phyloP scores from a whole-genome alignment of 2,329 filamentous ascomycete genomes.

The Stemphylium vesicarium region DNA sequence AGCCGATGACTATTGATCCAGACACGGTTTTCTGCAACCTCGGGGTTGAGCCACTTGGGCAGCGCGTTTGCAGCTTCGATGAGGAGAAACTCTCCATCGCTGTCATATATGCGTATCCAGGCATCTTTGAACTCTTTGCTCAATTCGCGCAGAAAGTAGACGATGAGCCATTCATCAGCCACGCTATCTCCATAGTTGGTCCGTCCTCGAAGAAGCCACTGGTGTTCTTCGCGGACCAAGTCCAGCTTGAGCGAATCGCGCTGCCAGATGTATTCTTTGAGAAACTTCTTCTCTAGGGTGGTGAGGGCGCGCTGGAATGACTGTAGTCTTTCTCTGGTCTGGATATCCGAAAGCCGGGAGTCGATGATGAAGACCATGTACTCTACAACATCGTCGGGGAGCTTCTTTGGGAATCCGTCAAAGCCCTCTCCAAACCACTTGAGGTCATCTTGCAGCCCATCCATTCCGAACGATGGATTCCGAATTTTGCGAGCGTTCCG shows the following conservation, averaged over 20 bases:
- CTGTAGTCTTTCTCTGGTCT: constrained; percentile 71
- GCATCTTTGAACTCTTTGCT: constrained; percentile 73
- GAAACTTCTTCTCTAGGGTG: constrained; percentile 66
- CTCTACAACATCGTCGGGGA: constrained; percentile 85
- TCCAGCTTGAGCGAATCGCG: constrained; percentile 79
- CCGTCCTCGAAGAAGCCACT: constrained; percentile 71
- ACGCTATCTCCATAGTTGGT: constrained; percentile 94
- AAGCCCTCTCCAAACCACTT: constrained; percentile 72
- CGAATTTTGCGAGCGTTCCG: neutral
- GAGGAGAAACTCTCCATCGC: constrained; percentile 93
- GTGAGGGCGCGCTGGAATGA: constrained; percentile 72
- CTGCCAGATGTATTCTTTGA: constrained; percentile 96
- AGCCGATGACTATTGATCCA: constrained; percentile 86
- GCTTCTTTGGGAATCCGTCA: constrained; percentile 67
- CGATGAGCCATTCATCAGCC: constrained; percentile 96
- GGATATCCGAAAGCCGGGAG: constrained; percentile 58
- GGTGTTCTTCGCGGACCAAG: constrained; percentile 62
- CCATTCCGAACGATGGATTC: constrained; percentile 31
- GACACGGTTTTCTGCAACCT: constrained; percentile 83
- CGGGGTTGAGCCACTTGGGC: constrained; percentile 89
- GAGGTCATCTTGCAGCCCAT: constrained; percentile 58
- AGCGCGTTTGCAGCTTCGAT: constrained; percentile 90
- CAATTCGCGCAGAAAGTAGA: constrained; percentile 84
- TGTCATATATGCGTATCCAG: constrained; percentile 85
- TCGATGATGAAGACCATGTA: constrained; percentile 80